These are phyloP conservation scores for Talaromyces liani DNA, from an alignment of 495 filamentous ascomycete genomes.

Conservation along the genomic window DNA sequence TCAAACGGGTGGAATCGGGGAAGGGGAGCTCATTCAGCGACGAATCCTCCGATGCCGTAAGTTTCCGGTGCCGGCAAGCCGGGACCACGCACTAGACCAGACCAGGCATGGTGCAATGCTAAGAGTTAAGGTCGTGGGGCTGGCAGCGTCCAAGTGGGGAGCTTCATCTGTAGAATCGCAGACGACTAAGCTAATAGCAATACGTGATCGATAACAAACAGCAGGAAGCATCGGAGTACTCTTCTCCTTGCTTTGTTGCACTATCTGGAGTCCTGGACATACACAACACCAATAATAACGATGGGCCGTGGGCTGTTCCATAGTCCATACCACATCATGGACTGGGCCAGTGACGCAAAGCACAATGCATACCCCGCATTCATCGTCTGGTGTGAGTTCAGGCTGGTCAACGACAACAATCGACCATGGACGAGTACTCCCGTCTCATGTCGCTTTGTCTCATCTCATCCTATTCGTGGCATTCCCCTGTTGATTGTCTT, in stretches of 20 bases:
- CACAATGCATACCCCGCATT: constrained; percentile 8
- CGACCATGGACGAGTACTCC: not conserved
- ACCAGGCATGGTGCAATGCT: not conserved
- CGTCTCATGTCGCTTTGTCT: not conserved
- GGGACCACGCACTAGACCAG: not conserved
- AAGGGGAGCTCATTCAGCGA: not conserved
- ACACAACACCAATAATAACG: not conserved
- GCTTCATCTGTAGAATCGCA: constrained; percentile 1
- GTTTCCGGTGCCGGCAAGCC: constrained; percentile 3
- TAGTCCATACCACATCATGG: not conserved
- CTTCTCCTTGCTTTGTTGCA: not conserved
- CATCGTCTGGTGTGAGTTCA: not conserved
- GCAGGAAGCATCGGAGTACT: not conserved
- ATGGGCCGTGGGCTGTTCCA: not conserved
- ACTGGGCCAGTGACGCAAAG: constrained; percentile 7
- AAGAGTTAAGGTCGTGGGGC: constrained; percentile 5
- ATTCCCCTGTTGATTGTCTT: not conserved
- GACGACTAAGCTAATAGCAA: not conserved
- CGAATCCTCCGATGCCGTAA: not conserved
- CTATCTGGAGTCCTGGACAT: not conserved
- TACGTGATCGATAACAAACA: not conserved
- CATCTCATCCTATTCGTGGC: not conserved
- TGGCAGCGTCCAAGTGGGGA: constrained; percentile 1
- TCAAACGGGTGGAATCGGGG: constrained; percentile 4
- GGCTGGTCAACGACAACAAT: not conserved